Evolutionary conservation across 495 filamentous ascomycete species (phyloP), one percentile per base, ranked within the genome.

Genomic region (Xylaria scruposa): DNA sequence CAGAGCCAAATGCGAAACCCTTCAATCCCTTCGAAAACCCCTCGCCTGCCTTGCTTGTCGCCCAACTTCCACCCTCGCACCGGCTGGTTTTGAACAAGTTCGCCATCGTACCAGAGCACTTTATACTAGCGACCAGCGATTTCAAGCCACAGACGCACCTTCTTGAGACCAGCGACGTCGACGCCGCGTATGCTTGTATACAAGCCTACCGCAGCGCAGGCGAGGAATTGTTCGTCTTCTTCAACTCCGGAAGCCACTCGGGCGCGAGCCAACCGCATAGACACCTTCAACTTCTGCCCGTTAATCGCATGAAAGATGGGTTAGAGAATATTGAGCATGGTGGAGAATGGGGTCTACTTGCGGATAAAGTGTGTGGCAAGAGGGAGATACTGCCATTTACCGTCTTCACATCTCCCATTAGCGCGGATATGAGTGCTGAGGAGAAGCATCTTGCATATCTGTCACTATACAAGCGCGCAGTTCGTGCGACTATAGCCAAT

Each of bases 231-330:
- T 95, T 91, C 75, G 92, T 90, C 15, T 97, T 96, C 80, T 97
- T 94, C 84, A 97, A 97, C 75, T 93, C 90, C 36, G 93, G 93
- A 12, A 81, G 86, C 1, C 84, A 91, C 62, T 93, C 90, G n/a
- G 93, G 93, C 0, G 92, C 93, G 6, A 92, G 89, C 66, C 93
- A 97, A 79, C 88, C 91, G 1, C 93, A 95, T 79, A 82, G 93
- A 21, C 93, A 97, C 75, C 70, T 97, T 3, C 93, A 97, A 77
- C 89, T 97, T 42, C 81, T 95, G 3, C 91, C 92, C 0, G 86
- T 94, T 0, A 87, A 89, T 59, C 80, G 85, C 6, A 95, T 95
- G 92, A 81, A 80, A 36, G 84, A 84, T 29, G 88, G 83, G 0
- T 74, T 87, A 47, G 78, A 75, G 67, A 42, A 68, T 4, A 58